Conservation (phyloP, 179 eudicot species). For the Silene noctiflora region DNA sequence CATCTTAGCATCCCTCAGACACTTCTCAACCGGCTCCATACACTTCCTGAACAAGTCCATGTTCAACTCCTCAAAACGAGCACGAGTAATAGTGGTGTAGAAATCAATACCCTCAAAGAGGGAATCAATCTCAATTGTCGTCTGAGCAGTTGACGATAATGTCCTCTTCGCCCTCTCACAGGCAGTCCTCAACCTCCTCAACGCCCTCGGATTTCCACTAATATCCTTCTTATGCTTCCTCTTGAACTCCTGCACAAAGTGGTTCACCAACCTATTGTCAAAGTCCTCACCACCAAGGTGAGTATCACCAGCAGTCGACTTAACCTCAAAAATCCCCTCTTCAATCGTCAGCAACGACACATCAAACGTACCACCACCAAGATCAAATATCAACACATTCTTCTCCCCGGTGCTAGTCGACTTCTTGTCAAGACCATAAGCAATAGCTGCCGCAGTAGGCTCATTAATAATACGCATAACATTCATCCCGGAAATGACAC, state of each 20-base stretch:
- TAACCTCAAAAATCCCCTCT: conserved; percentile 63
- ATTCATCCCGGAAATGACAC: conserved; percentile 52
- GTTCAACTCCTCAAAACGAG: conserved; percentile 61
- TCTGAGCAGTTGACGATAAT: conserved; percentile 48
- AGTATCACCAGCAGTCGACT: conserved; percentile 63
- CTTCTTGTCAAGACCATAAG: conserved; percentile 66
- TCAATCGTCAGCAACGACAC: conserved; percentile 55
- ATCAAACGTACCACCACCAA: conserved; percentile 68
- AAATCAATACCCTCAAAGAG: conserved; percentile 57
- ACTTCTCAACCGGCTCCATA: conserved; percentile 68
- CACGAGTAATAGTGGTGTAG: conserved; percentile 54
- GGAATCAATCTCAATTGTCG: conserved; percentile 56
- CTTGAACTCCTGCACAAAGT: conserved; percentile 60
- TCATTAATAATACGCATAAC: conserved; percentile 63
- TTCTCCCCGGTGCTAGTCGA: conserved; percentile 43
- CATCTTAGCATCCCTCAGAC: conserved; percentile 65
- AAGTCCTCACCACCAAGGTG: conserved; percentile 72
- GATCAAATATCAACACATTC: conserved; percentile 57
- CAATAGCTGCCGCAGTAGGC: conserved; percentile 70
- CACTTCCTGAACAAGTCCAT: conserved; percentile 66
- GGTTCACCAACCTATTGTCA: conserved; percentile 61
- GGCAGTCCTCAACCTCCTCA: conserved; percentile 59
- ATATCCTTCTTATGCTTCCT: conserved; percentile 65
- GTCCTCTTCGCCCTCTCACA: conserved; percentile 67
- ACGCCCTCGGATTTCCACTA: conserved; percentile 52